A percentile compares a stretch with the other conserved stretches of the same genome.
Evolutionary conservation across 2,329 filamentous ascomycete genomes (phyloP).

Genomic region (Exophiala sideris): DNA sequence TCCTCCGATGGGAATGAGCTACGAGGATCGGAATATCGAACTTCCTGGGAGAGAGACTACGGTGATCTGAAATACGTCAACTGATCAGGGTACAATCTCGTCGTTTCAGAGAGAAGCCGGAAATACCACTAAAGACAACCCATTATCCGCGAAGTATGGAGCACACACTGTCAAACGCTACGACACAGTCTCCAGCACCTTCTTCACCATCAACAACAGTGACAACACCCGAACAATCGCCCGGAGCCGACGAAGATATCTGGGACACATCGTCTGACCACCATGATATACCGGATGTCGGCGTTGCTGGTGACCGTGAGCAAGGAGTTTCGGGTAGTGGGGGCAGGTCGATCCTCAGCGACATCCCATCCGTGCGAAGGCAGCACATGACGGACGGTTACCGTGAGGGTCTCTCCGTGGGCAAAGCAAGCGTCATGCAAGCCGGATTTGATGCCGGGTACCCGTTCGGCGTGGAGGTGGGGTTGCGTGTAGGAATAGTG

Average conservation of each 20-base stretch:
- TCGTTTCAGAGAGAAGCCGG: no score
- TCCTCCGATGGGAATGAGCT: no score
- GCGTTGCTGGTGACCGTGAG: neutral
- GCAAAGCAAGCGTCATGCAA: conserved; percentile 76
- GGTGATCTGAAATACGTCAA: no score
- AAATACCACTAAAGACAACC: no score
- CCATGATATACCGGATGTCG: neutral
- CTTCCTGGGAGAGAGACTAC: no score
- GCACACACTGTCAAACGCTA: neutral
- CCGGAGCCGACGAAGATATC: conserved; percentile 23
- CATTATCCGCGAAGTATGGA: neutral
- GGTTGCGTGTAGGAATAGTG: conserved; percentile 68
- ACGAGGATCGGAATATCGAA: no score
- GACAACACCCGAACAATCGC: conserved; percentile 22
- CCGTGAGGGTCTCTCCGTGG: conserved; percentile 75
- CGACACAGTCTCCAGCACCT: neutral
- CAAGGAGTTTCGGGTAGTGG: neutral
- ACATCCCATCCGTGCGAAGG: conserved; percentile 69
- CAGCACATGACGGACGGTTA: conserved; percentile 84
- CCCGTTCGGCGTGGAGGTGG: conserved; percentile 75
- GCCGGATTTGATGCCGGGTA: conserved; percentile 90
- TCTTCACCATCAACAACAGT: conserved; percentile 17
- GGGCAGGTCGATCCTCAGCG: conserved; percentile 48
- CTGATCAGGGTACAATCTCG: no score
- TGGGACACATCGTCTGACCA: conserved; percentile 26